phyloP scores from a whole-genome alignment of 345 rosid species.

The Jatropha curcas region DNA sequence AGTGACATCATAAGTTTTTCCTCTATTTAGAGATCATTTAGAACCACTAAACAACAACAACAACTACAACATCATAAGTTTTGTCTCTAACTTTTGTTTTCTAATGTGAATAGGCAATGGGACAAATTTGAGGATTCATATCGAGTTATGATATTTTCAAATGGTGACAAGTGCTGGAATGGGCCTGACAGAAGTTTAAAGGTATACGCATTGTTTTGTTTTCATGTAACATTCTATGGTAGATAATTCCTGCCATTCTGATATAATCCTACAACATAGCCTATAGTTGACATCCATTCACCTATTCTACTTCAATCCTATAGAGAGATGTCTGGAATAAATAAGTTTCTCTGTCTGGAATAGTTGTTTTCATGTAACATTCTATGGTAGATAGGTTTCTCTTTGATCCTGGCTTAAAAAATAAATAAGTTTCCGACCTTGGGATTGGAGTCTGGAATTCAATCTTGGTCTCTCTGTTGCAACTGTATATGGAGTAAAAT shows the following conservation, averaged over 20 bases:
- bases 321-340: no score
- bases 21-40: neutral
- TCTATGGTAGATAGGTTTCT: no score
- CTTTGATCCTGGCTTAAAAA: neutral
- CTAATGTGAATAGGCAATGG: conserved; percentile 64
- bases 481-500: neutral
- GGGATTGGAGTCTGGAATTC: no score
- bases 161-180: conserved; percentile 93
- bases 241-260: neutral
- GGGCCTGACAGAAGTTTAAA: conserved; percentile 92
- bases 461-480: neutral
- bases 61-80: no score
- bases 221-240: neutral
- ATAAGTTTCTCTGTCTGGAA: no score
- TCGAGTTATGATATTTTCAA: conserved; percentile 64
- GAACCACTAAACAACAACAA: no score
- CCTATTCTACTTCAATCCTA: neutral
- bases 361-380: no score
- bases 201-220: conserved; percentile 36
- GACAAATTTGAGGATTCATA: conserved; percentile 74
- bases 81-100: neutral
- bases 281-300: neutral
- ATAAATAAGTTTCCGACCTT: neutral
- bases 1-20: neutral
- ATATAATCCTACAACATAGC: neutral